These are phyloP conservation scores for Trametes coccinea DNA, from an alignment of 768 basidiomycete genomes.

Conservation along the genomic window DNA sequence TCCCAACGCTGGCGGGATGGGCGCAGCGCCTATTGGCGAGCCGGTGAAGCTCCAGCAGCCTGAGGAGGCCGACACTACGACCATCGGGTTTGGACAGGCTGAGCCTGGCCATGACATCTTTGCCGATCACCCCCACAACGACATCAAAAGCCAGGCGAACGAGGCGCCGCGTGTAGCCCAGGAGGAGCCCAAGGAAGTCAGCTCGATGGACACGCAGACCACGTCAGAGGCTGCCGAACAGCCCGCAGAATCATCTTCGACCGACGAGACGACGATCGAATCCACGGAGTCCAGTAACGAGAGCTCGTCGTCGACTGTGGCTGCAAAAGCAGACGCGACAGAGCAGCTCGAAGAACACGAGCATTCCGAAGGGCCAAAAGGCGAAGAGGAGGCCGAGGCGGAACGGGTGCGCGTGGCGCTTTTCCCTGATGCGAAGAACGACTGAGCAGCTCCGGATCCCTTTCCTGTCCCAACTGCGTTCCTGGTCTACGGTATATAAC, in stretches of 20 bases:
- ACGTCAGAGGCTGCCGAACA: slow-evolving; percentile 1
- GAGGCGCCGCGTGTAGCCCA: not conserved
- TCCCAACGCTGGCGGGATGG: slow-evolving; percentile 24
- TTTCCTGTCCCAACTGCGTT: not conserved
- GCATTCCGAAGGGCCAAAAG: slow-evolving; percentile 30
- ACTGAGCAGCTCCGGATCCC: not conserved
- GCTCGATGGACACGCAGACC: not conserved
- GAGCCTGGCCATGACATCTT: slow-evolving; percentile 81
- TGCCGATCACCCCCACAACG: slow-evolving; percentile 47
- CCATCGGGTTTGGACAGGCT: slow-evolving; percentile 49
- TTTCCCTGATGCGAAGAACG: slow-evolving; percentile 32
- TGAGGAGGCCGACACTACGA: slow-evolving; percentile 34
- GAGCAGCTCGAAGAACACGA: not conserved
- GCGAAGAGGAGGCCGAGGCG: slow-evolving; percentile 37
- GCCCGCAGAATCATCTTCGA: not conserved
- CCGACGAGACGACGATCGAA: not conserved
- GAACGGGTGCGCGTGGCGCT: slow-evolving; percentile 39
- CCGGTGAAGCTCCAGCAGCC: slow-evolving; percentile 6
- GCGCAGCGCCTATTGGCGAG: slow-evolving; percentile 12
- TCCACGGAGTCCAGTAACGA: not conserved
- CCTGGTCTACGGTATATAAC: slow-evolving; percentile 3
- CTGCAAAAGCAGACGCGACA: not conserved
- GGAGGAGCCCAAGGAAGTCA: slow-evolving; percentile 7
- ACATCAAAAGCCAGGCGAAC: slow-evolving; percentile 46
- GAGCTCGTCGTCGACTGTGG: not conserved